Percentiles rank a stretch among this genome's conserved stretches.
Conservation (phyloP, 176 grass and related monocot genomes). For the Secale cereale region DNA sequence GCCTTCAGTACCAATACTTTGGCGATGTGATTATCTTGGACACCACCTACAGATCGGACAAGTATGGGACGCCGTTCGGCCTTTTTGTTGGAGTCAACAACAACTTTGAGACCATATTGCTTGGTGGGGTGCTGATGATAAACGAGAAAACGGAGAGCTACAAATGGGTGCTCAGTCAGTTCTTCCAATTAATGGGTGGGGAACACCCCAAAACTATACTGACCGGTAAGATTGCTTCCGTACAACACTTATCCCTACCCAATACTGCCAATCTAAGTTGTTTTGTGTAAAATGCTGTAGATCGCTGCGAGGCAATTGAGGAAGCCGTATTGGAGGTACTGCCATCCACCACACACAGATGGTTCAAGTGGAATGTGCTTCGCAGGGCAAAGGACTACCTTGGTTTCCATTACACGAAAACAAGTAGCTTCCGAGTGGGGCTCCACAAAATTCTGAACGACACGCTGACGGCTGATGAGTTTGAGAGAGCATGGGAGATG, state of each 20-base stretch:
- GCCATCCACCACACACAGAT: not conserved
- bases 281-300: not conserved
- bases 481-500: conserved; percentile 6
- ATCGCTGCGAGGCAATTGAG: not conserved
- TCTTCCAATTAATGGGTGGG: not conserved
- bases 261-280: not conserved
- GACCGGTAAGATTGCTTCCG: not conserved
- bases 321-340: not conserved
- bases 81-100: conserved; percentile 13
- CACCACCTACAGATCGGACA: not conserved
- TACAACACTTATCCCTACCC: not conserved
- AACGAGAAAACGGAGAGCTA: not conserved
- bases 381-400: not conserved
- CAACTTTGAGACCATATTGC: not conserved
- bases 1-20: not conserved
- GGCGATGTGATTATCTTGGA: not conserved
- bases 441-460: not conserved
- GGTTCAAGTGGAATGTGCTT: conserved; percentile 5
- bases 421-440: not conserved
- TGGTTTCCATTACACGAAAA: not conserved
- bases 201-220: not conserved
- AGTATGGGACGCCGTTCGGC: not conserved
- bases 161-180: not conserved
- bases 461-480: not conserved
- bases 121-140: conserved; percentile 3